Evolutionary conservation across 179 eudicot genomes (phyloP).

Genomic region (Silene vulgaris): DNA sequence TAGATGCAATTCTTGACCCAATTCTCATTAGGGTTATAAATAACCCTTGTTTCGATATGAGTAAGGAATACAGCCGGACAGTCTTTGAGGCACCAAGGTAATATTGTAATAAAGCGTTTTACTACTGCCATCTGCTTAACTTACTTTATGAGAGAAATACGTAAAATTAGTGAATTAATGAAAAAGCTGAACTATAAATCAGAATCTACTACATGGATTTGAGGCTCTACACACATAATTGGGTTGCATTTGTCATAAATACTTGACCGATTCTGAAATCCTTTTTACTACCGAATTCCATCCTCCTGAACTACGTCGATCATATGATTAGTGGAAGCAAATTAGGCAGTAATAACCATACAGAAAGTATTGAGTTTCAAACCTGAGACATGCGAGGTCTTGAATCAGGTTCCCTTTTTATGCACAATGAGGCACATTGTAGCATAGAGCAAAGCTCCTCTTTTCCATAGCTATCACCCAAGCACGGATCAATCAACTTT

Average conservation of each 20-base stretch:
- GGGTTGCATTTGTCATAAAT: not conserved
- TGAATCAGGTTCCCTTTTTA: conserved; percentile 51
- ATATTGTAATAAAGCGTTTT: not conserved
- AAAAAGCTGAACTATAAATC: not conserved
- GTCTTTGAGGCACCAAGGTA: no score
- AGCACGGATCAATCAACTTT: conserved; percentile 56
- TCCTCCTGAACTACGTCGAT: not conserved
- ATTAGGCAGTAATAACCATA: not conserved
- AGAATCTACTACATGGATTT: not conserved
- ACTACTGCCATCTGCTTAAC: not conserved
- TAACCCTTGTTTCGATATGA: no score
- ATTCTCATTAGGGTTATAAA: no score
- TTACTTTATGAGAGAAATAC: not conserved
- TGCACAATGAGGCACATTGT: conserved; percentile 66
- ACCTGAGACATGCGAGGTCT: conserved; percentile 97
- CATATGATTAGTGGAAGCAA: not conserved
- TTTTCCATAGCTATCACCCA: conserved; percentile 42
- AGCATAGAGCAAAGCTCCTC: conserved; percentile 56
- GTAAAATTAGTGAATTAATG: not conserved
- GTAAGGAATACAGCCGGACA: no score
- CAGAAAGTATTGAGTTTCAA: conserved; percentile 7
- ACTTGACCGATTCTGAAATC: not conserved
- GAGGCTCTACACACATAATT: not conserved
- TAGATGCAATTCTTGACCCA: not conserved
- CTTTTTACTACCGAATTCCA: not conserved